These are phyloP conservation scores for Ceraceosorus bombacis DNA, from an alignment of 1,284 basidiomycete species.

Conservation along the genomic window DNA sequence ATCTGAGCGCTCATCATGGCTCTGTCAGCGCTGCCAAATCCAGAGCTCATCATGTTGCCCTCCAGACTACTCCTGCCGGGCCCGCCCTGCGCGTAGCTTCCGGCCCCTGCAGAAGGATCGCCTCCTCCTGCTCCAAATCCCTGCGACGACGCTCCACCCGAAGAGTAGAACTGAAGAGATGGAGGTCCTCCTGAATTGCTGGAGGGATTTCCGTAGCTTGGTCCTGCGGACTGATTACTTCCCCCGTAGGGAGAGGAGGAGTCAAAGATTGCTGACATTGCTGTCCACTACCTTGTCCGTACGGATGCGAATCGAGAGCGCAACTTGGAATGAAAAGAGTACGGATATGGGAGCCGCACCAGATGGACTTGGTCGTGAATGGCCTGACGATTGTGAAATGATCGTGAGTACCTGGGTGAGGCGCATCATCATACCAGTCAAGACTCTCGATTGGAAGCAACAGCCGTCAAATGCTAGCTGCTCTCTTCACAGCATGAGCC, in stretches of 20 bases:
- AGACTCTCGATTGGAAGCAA: no score
- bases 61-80: conserved; percentile 19
- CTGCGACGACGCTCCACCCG: not conserved
- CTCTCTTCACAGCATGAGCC: no score
- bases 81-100: not conserved
- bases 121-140: no score
- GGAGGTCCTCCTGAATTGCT: not conserved
- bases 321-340: no score
- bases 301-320: no score
- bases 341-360: no score
- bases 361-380: no score
- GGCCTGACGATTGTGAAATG: no score
- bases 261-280: not conserved
- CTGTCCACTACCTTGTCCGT: no score
- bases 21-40: conserved; percentile 16
- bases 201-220: not conserved
- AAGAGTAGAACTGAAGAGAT: not conserved
- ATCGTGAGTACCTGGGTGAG: no score
- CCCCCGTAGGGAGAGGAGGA: not conserved
- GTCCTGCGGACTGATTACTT: not conserved
- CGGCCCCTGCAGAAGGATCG: not conserved
- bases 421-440: no score
- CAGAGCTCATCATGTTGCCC: conserved; percentile 33
- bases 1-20: conserved; percentile 35
- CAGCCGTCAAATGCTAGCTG: no score